These are phyloP conservation scores for Phellinidium pouzarii DNA, from an alignment of 1,284 basidiomycete genomes.

Conservation along the genomic window DNA sequence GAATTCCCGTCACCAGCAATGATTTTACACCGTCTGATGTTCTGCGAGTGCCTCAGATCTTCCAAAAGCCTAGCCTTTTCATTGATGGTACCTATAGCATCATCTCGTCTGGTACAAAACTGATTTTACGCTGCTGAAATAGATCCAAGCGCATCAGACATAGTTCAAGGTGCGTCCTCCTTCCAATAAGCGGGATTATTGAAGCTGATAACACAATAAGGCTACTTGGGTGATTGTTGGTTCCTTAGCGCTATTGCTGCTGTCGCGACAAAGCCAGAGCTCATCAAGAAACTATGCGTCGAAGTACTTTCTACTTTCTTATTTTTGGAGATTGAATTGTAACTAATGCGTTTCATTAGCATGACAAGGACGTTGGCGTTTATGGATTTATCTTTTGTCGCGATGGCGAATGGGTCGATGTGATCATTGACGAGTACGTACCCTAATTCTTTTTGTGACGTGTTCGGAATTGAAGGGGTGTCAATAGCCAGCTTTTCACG, in stretches of 20 bases:
- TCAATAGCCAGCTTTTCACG: constrained; percentile 34
- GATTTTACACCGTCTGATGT: constrained; percentile 33
- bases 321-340: background rate
- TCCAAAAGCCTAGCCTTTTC: constrained; percentile 39
- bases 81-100: constrained; percentile 30
- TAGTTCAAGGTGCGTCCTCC: constrained; percentile 33
- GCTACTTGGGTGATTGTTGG: constrained; percentile 40
- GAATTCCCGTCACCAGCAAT: no score
- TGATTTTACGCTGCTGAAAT: background rate
- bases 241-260: constrained; percentile 43
- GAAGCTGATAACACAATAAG: background rate
- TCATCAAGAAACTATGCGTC: constrained; percentile 46
- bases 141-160: constrained; percentile 26
- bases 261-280: constrained; percentile 31
- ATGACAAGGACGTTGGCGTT: constrained; percentile 41
- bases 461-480: background rate
- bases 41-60: constrained; percentile 38
- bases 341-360: constrained; percentile 26
- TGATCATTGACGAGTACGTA: constrained; percentile 45
- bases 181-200: background rate
- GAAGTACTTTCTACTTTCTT: constrained; percentile 28
- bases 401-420: constrained; percentile 33
- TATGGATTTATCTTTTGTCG: constrained; percentile 52
- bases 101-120: constrained; percentile 16
- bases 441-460: background rate